Evolutionary conservation across 23 red algal genomes (phyloP).

Genomic region (Cyanidium caldarium): DNA sequence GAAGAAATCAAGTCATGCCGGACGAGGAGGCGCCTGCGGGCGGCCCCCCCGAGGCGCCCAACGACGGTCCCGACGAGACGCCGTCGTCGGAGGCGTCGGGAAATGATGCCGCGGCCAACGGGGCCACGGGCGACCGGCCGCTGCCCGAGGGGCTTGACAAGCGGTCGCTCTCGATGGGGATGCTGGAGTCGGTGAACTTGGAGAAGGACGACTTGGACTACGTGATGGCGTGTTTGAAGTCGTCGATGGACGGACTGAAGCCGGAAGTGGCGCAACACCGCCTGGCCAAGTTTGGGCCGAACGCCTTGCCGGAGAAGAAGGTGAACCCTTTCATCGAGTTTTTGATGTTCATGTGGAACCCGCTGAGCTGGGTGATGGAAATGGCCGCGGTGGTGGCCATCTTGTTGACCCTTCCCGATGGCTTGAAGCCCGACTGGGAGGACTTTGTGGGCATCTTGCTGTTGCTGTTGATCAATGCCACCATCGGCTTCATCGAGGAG

Average conservation of each 20-base stretch:
- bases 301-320: slow-evolving; percentile 38
- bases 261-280: slow-evolving; percentile 6
- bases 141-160: background rate
- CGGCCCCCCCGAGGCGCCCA: too few species aligned
- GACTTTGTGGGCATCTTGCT: slow-evolving; percentile 27
- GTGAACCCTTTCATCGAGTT: slow-evolving; percentile 19
- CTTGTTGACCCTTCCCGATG: background rate
- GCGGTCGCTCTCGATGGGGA: slow-evolving; percentile 4
- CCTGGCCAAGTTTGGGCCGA: slow-evolving; percentile 28
- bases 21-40: too few species aligned
- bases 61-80: too few species aligned
- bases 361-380: slow-evolving; percentile 15
- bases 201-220: slow-evolving; percentile 4
- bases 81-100: too few species aligned
- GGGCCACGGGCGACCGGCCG: background rate
- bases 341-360: slow-evolving; percentile 32
- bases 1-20: too few species aligned
- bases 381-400: slow-evolving; percentile 13
- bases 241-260: slow-evolving; percentile 6
- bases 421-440: slow-evolving; percentile 18
- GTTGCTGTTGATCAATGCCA: slow-evolving; percentile 25
- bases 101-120: too few species aligned
- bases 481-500: slow-evolving; percentile 34
- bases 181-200: background rate
- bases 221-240: slow-evolving; percentile 7